A percentile compares a stretch with the other conserved stretches of the same genome.
Evolutionary conservation across 2,329 filamentous ascomycete species (phyloP).

Genomic region (Hypoxylon sp.): DNA sequence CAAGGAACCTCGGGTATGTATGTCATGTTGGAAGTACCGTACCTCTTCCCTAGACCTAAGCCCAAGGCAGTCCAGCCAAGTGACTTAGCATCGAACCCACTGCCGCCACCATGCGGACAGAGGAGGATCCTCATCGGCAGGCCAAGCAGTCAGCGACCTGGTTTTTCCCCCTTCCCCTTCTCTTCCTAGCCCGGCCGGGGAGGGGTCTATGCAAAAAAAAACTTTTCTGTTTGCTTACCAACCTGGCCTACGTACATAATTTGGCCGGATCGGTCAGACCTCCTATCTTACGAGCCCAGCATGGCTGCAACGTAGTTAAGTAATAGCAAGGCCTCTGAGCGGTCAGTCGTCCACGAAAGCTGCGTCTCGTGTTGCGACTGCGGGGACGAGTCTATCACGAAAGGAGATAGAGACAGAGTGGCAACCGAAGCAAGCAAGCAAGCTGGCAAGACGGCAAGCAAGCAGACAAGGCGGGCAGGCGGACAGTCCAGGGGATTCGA

Average conservation of each 20-base stretch:
- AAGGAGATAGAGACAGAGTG: constrained; percentile 23
- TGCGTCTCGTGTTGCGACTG: constrained; percentile 23
- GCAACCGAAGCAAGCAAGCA: constrained; percentile 22
- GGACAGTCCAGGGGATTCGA: too few species aligned
- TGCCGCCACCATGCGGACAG: constrained; percentile 11
- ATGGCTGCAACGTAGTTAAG: constrained; percentile 30
- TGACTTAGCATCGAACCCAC: constrained; percentile 3
- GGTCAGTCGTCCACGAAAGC: background rate
- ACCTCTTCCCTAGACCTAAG: too few species aligned
- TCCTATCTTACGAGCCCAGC: constrained; percentile 26
- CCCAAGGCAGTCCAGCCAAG: too few species aligned
- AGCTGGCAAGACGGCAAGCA: too few species aligned
- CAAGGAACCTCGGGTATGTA: constrained; percentile 28
- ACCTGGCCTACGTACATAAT: too few species aligned
- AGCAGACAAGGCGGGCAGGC: constrained; percentile 23
- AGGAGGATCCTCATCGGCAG: constrained; percentile 26
- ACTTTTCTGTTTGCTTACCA: constrained; percentile 15
- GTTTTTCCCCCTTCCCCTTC: too few species aligned
- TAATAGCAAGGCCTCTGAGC: constrained; percentile 22
- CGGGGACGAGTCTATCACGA: constrained; percentile 27
- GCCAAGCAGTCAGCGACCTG: constrained; percentile 22
- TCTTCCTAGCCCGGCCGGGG: constrained; percentile 9
- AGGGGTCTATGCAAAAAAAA: background rate
- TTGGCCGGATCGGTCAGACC: constrained; percentile 11
- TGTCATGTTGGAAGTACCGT: constrained; percentile 31